Evolutionary conservation across 495 filamentous ascomycete species (phyloP), one percentile per base, ranked within the genome.

Genomic region (Bacidia gigantensis): DNA sequence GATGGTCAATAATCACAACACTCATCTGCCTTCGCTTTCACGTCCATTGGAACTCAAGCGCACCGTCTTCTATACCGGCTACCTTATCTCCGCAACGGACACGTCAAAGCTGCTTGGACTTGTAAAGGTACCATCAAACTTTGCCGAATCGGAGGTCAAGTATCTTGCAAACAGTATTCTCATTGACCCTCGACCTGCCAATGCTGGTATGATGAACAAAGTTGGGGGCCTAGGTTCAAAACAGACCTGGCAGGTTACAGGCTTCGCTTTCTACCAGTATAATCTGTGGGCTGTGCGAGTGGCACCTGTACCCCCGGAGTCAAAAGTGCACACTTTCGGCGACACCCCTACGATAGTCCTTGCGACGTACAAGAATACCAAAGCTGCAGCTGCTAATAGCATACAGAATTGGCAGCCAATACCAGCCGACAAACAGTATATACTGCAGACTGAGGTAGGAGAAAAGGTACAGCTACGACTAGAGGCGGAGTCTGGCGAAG

Each of bases 61-160:
- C 55, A 84, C 80, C 11, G 81, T 95, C 46, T 87, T 90, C 69
- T 97, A 86, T 71, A 95, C 90, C n/a, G 89, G 87, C 38, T 97
- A 97, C 67, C 72, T 95, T 56, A 80, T 98, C 61, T 73, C 76
- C 22, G 69, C 76, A 42, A 62, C 74, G 25, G 84, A 87, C 59
- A 83, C 83, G 3, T 74, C 82, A 53, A 75, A 75, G 43, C 69
- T 98, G 18, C 75, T 87, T 44, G 71, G 73, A 2, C 76, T 89
- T 46, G 68, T 83, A 39, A 70, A 84, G 42, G 68, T 78, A 17
- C 82, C 83, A 5, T 67, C 75, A 21, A 74, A 73, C 58, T 63
- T 71, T 26, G 61, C 74, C 2, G 71, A 81, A 18, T 65, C 64
- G 32, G 87, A 94, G 26, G 64, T 96, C 52, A 89, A 85, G 55